Base-by-base conservation (phyloP, 73 alveolate genomes). In the Tetrahymena thermophila region DNA sequence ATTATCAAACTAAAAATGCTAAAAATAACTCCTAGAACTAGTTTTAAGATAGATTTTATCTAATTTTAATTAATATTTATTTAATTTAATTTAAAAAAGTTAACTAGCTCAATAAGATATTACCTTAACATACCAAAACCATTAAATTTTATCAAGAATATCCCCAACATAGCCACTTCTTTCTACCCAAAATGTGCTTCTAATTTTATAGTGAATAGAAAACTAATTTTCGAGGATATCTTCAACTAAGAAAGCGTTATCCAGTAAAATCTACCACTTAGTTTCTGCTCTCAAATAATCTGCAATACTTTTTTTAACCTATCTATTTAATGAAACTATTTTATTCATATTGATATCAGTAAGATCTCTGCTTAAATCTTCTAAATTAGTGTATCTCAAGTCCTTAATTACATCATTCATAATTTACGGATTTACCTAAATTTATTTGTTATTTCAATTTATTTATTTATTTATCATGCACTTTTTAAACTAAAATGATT, bases 281-380 rank as follows among this genome's bases (percentile, higher is more conserved):
- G 95, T 89, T 85, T 89, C 28, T 0, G 95, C 95, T 95, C 97
- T 95, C 58, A 56, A 85, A 28, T 89, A 95, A 50, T 95, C 97
- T 35, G 97, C 85, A 10, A 94, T 83, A 14, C 40, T 50, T 50
- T 95, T 95, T 31, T 95, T 95, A 85, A 43, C 95, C 14, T 89
- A 35, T 43, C 85, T 95, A 93, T 95, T 95, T 35, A 89, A 37
- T 34, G 56, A 94, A 10, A 93, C 38, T 43, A 93, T 42, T 28
- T 93, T 93, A 38, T 37, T 43, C 95, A 93, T 43, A 38, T 93
- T 38, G 31, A 84, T 35, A 35, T 28, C 94, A 35, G 28, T 93
- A 42, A 85, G 56, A 85, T 93, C 43, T 25, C 44, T 50, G 15
- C 84, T 35, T 71, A 71, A 71, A 31, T 35, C 94, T 37, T 94